phyloP scores from a whole-genome alignment of 1,284 basidiomycete species.

The Laetiporus sulphureus region DNA sequence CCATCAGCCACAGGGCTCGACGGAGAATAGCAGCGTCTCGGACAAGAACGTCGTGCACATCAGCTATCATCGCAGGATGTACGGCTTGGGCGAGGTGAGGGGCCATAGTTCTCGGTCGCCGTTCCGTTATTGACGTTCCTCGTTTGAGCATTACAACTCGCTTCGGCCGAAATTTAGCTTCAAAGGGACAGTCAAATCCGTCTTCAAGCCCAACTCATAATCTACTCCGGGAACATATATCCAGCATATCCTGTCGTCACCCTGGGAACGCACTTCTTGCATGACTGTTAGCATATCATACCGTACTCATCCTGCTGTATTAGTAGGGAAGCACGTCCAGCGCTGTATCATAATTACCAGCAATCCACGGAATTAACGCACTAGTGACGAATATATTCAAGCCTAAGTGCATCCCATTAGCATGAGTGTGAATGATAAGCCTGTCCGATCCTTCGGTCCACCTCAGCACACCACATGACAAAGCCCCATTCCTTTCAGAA shows the following conservation, averaged over 20 bases:
- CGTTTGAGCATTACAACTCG: slow-evolving; percentile 79
- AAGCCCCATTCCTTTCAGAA: background rate
- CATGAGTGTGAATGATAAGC: too few relatives aligned
- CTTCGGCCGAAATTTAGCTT: slow-evolving; percentile 50
- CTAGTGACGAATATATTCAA: slow-evolving; percentile 8
- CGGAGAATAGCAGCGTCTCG: slow-evolving; percentile 25
- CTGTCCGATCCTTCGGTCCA: too few relatives aligned
- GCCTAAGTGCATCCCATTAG: too few relatives aligned
- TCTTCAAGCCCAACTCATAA: slow-evolving; percentile 23
- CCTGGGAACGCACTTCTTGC: slow-evolving; percentile 11
- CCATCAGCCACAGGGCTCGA: slow-evolving; percentile 51
- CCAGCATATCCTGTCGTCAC: too few relatives aligned
- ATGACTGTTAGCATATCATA: too few relatives aligned
- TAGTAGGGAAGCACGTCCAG: slow-evolving; percentile 4
- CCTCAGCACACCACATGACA: background rate
- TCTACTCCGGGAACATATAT: too few relatives aligned
- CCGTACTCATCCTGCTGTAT: too few relatives aligned
- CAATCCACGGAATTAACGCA: background rate
- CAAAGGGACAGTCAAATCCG: slow-evolving; percentile 34
- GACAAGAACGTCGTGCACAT: slow-evolving; percentile 58
- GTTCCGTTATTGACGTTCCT: background rate
- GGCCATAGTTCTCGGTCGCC: background rate
- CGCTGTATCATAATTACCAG: slow-evolving; percentile 4
- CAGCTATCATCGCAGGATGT: slow-evolving; percentile 89
- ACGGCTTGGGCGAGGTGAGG: slow-evolving; percentile 87